Base-by-base conservation (phyloP, 371 early-diverging fungal genomes). In the Cladochytrium tenue region DNA sequence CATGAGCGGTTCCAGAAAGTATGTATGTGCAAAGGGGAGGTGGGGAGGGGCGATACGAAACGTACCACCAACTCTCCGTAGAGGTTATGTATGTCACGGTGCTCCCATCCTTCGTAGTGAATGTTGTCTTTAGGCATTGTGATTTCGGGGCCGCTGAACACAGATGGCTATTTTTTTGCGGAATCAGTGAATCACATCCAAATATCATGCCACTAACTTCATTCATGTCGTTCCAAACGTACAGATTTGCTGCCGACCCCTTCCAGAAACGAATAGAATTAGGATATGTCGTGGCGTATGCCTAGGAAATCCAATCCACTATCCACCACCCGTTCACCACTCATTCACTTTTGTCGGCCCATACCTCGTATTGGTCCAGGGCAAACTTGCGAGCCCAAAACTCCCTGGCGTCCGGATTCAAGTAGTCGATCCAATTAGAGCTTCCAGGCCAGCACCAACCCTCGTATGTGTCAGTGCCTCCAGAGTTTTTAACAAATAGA, bases 141-240 rank as follows among this genome's bases (percentile, higher is more conserved):
- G 43, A 92, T 92, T 73, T 95, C 95, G 17, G 95, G 94, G 0
- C 94, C 94, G 63, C 77, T 92, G 68, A 95, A 95, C 4, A 95
- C 90, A 10, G 92, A 89, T 13, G 93, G 93, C 76, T 83, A 56
- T 23, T 20, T 15, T 36, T 5, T n/a, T 43, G 23, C 50, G 13
- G 50, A 43, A n/a, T 13, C 50, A n/a, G 10, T 43, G 10, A 43
- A n/a, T n/a, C n/a, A 43, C 50, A n/a, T 43, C n/a, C n/a, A n/a
- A n/a, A n/a, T n/a, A n/a, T n/a, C n/a, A n/a, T n/a, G n/a, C n/a
- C n/a, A n/a, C n/a, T 2, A 23, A 78, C 81, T 75, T 95, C 95
- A 68, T 94, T 95, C 95, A 95, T 95, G 69, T 95, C 95, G 72
- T 93, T 94, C 95, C 95, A 95, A 0, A 90, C 88, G 74, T 88